Base-by-base conservation (phyloP, 345 rosid genomes). In the Pistacia vera region DNA sequence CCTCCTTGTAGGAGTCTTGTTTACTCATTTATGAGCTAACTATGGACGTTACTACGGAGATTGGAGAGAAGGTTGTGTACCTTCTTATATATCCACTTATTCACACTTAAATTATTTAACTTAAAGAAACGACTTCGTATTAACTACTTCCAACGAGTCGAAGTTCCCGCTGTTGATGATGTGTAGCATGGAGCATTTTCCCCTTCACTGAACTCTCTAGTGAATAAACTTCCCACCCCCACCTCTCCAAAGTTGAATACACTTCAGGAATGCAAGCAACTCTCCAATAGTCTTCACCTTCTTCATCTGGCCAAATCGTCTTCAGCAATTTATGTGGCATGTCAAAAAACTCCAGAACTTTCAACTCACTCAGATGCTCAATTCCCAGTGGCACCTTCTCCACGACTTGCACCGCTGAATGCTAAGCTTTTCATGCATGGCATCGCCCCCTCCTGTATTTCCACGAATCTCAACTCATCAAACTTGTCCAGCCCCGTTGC, bases 351-450 rank as follows among this genome's bases (percentile, higher is more conserved):
- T 78, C 83, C 0, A 84, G 80, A 28, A 57, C 35, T 30, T 79
- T 77, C 35, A 85, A 73, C 35, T 56, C 72, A 13, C 28, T 25
- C 51, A 82, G 80, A 38, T 79, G n/a, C 52, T 82, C 75, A 12
- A 79, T 82, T 35, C 88, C 85, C 8, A 63, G 65, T 5, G 85
- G 88, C 30, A 85, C 75, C 10, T 70, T 77, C 58, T 68, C 62
- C 80, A 85, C 13, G 48, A 10, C 71, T 56, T 57, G 55, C 88
- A 81, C 3, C 78, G 77, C 46, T 52, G 79, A 18, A 85, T 75
- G 11, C 73, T 75, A 35, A 80, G 70, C 55, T 59, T 74, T 56
- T 79, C 80, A 85, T 76, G 25, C 46, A 11, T 1, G 81, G 84
- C 80, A 81, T 63, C 63, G 86, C 83, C 41, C 81, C 84, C 2